These are phyloP conservation scores for Boletus bicolor DNA, from an alignment of 768 basidiomycete species.

Conservation along the genomic window DNA sequence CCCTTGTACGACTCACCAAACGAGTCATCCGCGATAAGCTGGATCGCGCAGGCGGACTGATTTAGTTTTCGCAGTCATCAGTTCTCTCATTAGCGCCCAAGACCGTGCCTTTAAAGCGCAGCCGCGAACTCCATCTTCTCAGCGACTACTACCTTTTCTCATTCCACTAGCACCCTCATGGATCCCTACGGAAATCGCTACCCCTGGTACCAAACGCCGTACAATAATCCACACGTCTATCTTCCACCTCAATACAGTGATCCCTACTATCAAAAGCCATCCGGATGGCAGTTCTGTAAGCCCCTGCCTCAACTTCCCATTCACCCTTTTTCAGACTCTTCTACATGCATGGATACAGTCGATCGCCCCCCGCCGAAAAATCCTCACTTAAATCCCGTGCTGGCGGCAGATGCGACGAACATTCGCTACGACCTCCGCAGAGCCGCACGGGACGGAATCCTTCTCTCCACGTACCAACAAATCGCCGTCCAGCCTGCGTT, in stretches of 20 bases:
- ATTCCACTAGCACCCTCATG: slow-evolving; percentile 15
- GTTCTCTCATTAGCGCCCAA: slow-evolving; percentile 6
- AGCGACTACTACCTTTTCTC: background rate
- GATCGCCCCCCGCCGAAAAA: slow-evolving; percentile 37
- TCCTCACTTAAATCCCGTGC: slow-evolving; percentile 50
- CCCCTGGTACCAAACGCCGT: slow-evolving; percentile 26
- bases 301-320: background rate
- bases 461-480: slow-evolving; percentile 40
- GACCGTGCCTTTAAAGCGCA: slow-evolving; percentile 10
- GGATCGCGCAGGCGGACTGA: slow-evolving; percentile 4
- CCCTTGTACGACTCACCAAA: background rate
- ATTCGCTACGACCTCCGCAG: slow-evolving; percentile 50
- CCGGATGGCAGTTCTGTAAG: slow-evolving; percentile 20
- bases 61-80: slow-evolving; percentile 1
- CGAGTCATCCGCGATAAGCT: background rate
- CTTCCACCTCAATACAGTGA: slow-evolving; percentile 21
- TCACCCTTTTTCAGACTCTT: background rate
- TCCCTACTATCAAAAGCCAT: slow-evolving; percentile 8
- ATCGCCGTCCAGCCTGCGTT: slow-evolving; percentile 38
- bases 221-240: slow-evolving; percentile 33
- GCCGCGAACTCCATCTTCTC: background rate
- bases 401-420: slow-evolving; percentile 50
- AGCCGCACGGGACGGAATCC: slow-evolving; percentile 40
- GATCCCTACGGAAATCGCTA: slow-evolving; percentile 21
- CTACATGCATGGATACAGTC: slow-evolving; percentile 4